Conservation (phyloP, 768 basidiomycete genomes). For the Trametes elegans region DNA sequence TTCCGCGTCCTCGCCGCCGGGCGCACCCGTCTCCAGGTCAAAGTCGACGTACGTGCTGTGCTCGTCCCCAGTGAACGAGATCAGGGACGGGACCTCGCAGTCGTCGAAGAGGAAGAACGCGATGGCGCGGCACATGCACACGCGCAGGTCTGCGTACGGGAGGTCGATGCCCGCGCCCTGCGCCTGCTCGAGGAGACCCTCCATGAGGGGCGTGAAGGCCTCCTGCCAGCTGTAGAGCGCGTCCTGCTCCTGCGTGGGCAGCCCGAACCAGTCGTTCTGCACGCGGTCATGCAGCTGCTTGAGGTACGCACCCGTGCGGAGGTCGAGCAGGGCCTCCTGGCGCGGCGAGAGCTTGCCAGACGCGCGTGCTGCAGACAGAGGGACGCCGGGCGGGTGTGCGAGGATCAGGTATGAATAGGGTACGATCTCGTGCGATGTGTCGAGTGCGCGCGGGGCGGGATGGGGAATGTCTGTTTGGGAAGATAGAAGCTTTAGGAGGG, state of each 20-base stretch:
- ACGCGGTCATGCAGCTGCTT: constrained; percentile 60
- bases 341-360: constrained; percentile 35
- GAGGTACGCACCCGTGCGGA: constrained; percentile 59
- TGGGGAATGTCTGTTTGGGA: constrained; percentile 46
- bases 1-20: constrained; percentile 25
- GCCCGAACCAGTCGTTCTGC: constrained; percentile 78
- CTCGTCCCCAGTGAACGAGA: constrained; percentile 61
- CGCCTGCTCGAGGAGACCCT: constrained; percentile 50
- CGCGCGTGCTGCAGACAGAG: constrained; percentile 38
- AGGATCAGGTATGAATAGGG: constrained; percentile 55
- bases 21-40: constrained; percentile 13
- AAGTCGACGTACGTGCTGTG: constrained; percentile 56
- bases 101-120: constrained; percentile 77
- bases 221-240: constrained; percentile 71
- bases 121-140: constrained; percentile 64
- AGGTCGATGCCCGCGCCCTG: constrained; percentile 28
- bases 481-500: constrained; percentile 22
- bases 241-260: constrained; percentile 36
- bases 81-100: constrained; percentile 64
- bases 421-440: constrained; percentile 42
- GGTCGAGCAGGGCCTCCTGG: constrained; percentile 46
- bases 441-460: constrained; percentile 43
- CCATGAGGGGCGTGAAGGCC: constrained; percentile 60
- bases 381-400: constrained; percentile 37
- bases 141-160: constrained; percentile 32